Evolutionary conservation across 2,329 filamentous ascomycete genomes (phyloP).

Genomic region (Didymella sp.): DNA sequence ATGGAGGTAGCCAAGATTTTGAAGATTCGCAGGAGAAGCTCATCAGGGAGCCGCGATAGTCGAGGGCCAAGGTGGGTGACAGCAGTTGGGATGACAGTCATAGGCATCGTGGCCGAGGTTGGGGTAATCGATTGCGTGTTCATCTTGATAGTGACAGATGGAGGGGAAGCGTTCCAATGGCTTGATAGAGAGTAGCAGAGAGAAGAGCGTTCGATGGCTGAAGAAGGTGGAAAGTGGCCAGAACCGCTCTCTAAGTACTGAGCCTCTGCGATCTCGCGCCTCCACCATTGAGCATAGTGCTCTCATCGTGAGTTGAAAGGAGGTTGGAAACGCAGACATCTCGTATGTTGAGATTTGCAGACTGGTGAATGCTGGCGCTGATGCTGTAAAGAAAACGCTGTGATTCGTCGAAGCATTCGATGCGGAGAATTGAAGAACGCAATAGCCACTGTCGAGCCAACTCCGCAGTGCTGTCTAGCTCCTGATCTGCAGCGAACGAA

Average conservation of each 20-base stretch:
- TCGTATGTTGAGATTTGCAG: background rate
- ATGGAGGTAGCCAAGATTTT: slow-evolving; percentile 4
- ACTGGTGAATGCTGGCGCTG: slow-evolving; percentile 3
- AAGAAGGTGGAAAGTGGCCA: background rate
- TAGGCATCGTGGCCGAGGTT: slow-evolving; percentile 4
- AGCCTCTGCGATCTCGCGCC: background rate
- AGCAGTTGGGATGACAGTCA: slow-evolving; percentile 7
- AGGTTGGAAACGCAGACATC: background rate
- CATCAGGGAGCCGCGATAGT: slow-evolving; percentile 22
- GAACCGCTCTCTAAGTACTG: slow-evolving; percentile 3
- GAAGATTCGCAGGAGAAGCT: slow-evolving; percentile 27
- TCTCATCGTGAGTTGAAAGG: slow-evolving; percentile 15
- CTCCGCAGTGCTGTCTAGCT: background rate
- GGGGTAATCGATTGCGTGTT: background rate
- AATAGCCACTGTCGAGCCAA: background rate
- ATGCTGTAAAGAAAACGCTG: background rate
- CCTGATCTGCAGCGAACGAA: background rate
- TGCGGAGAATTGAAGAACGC: background rate
- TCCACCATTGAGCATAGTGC: background rate
- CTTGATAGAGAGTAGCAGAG: background rate
- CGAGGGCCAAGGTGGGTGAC: slow-evolving; percentile 9
- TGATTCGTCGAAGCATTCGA: slow-evolving; percentile 1
- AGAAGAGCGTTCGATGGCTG: background rate
- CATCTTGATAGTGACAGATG: background rate
- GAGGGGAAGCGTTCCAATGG: background rate